A percentile compares a stretch with the other conserved stretches of the same genome.
Evolutionary conservation across 202 grass and related monocot species (phyloP).

Genomic region (Schoenoplectus triqueter): DNA sequence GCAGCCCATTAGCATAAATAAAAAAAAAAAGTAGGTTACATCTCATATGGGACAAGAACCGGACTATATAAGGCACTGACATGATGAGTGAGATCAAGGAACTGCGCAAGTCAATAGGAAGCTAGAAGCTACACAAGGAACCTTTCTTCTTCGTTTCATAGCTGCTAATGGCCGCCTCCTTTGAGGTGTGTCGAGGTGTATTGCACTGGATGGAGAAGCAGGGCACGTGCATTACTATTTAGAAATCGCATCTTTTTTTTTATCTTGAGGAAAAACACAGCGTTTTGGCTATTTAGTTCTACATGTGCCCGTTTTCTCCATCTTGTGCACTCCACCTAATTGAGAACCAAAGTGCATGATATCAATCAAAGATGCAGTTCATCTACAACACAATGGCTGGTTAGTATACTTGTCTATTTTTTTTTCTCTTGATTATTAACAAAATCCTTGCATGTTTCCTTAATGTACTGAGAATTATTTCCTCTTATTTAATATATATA

Average conservation of each 20-base stretch:
- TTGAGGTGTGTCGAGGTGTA: conserved; percentile 13
- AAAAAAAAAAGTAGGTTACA: not conserved
- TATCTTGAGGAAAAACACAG: not conserved
- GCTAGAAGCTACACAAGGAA: conserved; percentile 9
- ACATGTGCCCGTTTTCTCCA: conserved; percentile 47
- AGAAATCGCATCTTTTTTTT: conserved; percentile 9
- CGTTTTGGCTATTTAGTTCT: conserved; percentile 35
- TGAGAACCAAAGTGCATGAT: not conserved
- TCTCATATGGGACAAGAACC: conserved; percentile 9
- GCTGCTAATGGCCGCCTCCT: not conserved
- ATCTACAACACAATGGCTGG: not conserved
- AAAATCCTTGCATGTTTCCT: not conserved
- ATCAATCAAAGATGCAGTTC: not conserved
- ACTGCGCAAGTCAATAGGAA: not conserved
- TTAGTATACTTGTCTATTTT: not conserved
- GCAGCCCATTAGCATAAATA: not conserved
- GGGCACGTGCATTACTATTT: conserved; percentile 51
- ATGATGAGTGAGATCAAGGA: not conserved
- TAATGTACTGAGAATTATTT: not conserved
- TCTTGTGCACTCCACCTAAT: conserved; percentile 36
- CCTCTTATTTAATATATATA: not conserved
- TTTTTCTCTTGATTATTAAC: not conserved
- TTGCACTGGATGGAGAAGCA: conserved; percentile 50
- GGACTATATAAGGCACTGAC: conserved; percentile 18
- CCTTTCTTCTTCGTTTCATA: conserved; percentile 3